Conservation (phyloP, 2,329 filamentous ascomycete genomes). For the Aspergillus eucalypticola region DNA sequence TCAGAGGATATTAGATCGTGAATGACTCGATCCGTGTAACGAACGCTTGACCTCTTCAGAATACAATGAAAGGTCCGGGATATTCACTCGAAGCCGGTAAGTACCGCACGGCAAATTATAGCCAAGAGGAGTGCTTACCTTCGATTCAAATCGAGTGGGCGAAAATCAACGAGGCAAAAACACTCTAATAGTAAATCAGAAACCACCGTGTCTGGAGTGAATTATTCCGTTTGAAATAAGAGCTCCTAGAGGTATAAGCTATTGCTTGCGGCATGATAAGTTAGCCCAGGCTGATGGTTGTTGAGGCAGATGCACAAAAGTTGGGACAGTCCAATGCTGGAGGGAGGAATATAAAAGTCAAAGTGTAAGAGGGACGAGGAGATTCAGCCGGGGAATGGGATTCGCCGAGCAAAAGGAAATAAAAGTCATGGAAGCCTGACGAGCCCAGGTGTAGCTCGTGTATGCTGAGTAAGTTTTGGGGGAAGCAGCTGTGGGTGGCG, state of each 20-base stretch:
- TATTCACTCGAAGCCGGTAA: conserved; percentile 4
- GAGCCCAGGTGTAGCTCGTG: conserved; percentile 1
- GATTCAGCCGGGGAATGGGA: neutral
- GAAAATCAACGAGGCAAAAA: neutral
- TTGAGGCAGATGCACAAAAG: neutral
- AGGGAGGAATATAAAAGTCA: neutral
- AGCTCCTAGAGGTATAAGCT: conserved; percentile 13
- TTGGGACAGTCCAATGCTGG: neutral
- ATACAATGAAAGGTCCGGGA: neutral
- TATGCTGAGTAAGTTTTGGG: conserved; percentile 1
- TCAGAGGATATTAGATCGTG: neutral
- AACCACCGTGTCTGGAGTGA: neutral
- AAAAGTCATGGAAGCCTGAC: neutral
- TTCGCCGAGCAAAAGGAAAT: neutral
- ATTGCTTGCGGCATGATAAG: conserved; percentile 2
- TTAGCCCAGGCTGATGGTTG: conserved; percentile 9
- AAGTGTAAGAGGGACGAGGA: neutral
- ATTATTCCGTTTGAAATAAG: neutral
- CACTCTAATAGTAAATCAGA: conserved; percentile 7
- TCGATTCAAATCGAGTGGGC: neutral
- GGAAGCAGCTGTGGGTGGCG: conserved; percentile 7
- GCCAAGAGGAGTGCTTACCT: too few relatives aligned
- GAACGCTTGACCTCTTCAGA: neutral
- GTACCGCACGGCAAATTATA: neutral
- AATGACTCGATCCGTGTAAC: neutral